Evolutionary conservation across 371 early-diverging fungal genomes (phyloP).

Genomic region (Nosema muscidifuracis): DNA sequence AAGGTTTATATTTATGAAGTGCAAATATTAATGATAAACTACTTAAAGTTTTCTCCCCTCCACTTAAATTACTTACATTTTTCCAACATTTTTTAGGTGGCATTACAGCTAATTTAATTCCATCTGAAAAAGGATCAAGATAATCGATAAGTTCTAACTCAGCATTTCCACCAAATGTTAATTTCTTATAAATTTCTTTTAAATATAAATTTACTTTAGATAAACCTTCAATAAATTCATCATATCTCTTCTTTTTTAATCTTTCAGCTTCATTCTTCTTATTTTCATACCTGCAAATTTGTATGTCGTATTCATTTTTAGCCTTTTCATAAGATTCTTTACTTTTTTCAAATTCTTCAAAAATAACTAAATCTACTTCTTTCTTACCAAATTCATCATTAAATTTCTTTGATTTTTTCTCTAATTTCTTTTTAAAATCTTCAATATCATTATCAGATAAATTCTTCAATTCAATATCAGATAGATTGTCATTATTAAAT

Average conservation of each 20-base stretch:
- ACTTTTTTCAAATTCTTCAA: conserved; percentile 37
- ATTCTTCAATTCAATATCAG: no score
- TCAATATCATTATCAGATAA: conserved; percentile 1
- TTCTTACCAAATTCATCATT: neutral
- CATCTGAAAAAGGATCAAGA: conserved; percentile 97
- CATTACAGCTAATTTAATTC: conserved; percentile 95
- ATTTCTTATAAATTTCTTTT: conserved; percentile 90
- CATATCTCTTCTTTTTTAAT: conserved; percentile 71
- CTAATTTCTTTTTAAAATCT: neutral
- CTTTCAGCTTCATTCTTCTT: conserved; percentile 66
- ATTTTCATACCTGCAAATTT: conserved; percentile 10
- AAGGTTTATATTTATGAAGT: conserved; percentile 94
- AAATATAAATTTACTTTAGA: conserved; percentile 79
- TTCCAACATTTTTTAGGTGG: conserved; percentile 99
- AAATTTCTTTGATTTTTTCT: conserved; percentile 2
- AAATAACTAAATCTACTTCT: conserved; percentile 17
- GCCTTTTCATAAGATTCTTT: conserved; percentile 34
- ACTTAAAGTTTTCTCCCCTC: conserved; percentile 97
- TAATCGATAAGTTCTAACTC: conserved; percentile 97
- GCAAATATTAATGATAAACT: conserved; percentile 97
- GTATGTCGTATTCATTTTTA: conserved; percentile 6
- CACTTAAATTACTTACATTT: conserved; percentile 91
- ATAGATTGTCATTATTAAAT: neutral
- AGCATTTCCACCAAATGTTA: conserved; percentile 94
- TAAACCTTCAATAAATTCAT: conserved; percentile 92